phyloP scores from a whole-genome alignment of 1,284 basidiomycete species.

The Cutaneotrichosporon dermatis region DNA sequence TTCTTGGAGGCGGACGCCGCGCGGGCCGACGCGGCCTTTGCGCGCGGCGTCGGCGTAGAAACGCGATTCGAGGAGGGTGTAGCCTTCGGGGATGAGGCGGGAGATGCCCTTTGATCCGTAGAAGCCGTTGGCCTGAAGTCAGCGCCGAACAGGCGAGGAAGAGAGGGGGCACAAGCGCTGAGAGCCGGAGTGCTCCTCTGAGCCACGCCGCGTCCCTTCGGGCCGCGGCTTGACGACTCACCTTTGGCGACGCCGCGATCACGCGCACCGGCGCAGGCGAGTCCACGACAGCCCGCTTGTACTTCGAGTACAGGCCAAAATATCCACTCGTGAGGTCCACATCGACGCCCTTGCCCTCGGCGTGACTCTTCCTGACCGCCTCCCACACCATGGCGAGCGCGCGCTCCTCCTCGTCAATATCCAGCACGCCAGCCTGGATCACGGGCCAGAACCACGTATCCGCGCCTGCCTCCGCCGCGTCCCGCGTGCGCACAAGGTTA shows the following conservation, averaged over 20 bases:
- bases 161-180: too few relatives aligned
- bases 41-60: constrained; percentile 68
- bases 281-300: constrained; percentile 67
- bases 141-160: too few relatives aligned
- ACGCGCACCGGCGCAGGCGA: constrained; percentile 62
- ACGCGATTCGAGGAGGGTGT: constrained; percentile 77
- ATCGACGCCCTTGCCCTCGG: constrained; percentile 16
- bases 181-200: too few relatives aligned
- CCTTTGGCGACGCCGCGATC: constrained; percentile 71
- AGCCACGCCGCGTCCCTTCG: not conserved
- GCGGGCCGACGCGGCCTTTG: constrained; percentile 54
- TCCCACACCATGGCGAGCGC: constrained; percentile 52
- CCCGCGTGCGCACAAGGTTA: constrained; percentile 37
- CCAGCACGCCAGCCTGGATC: constrained; percentile 79
- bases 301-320: constrained; percentile 80
- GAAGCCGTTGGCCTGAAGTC: constrained; percentile 83
- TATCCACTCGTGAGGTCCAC: constrained; percentile 86
- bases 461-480: constrained; percentile 20
- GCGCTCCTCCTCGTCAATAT: constrained; percentile 73
- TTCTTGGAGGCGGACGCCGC: constrained; percentile 69
- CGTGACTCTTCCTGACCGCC: constrained; percentile 22
- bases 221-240: constrained; percentile 43
- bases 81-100: constrained; percentile 88
- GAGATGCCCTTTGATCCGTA: constrained; percentile 83
- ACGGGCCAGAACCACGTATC: constrained; percentile 69